These are phyloP conservation scores for Fusarium oligoseptatum DNA, from an alignment of 2,329 filamentous ascomycete species.

Conservation along the genomic window DNA sequence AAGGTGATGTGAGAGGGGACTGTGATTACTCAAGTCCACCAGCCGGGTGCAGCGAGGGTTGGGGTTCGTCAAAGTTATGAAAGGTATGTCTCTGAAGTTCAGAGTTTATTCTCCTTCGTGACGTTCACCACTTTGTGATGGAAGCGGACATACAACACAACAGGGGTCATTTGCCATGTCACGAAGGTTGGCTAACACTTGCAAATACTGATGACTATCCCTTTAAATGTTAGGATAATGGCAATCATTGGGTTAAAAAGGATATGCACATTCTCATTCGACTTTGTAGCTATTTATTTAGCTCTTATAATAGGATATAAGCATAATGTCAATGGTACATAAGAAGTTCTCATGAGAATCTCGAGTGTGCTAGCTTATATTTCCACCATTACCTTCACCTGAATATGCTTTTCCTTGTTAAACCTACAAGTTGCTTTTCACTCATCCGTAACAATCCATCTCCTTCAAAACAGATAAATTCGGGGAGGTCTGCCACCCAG, in stretches of 20 bases:
- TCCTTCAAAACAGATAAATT: no score
- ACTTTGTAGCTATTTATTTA: background rate
- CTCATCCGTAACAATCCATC: background rate
- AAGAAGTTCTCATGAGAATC: background rate
- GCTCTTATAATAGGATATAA: background rate
- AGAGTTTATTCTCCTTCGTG: background rate
- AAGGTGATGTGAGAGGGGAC: background rate
- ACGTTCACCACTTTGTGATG: background rate
- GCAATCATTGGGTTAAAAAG: background rate
- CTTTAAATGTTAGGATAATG: background rate
- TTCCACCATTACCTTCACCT: background rate
- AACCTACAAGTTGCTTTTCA: background rate
- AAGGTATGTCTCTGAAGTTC: background rate
- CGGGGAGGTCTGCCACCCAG: no score
- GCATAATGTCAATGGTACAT: background rate
- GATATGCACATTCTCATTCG: background rate
- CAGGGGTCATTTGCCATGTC: background rate
- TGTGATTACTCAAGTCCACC: background rate
- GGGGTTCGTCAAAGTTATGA: background rate
- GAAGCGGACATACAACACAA: background rate
- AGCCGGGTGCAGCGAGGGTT: background rate
- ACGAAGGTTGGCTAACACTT: background rate
- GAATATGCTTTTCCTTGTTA: background rate
- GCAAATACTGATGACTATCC: background rate
- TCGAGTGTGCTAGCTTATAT: background rate